Evolutionary conservation across 2,329 filamentous ascomycete species (phyloP).

Genomic region (Pseudogymnoascus sp.): DNA sequence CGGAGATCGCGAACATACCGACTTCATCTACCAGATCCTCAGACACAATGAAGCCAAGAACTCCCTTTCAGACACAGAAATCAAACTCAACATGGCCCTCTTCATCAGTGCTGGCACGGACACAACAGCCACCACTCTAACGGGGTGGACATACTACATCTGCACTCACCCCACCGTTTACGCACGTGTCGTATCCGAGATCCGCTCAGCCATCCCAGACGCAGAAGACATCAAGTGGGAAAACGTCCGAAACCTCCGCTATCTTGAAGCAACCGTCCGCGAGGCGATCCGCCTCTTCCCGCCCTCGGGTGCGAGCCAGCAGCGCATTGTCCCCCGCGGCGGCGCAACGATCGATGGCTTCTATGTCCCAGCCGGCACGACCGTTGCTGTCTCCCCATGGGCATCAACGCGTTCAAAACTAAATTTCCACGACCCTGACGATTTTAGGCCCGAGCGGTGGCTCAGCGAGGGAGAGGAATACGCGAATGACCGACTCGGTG

Average conservation of each 20-base stretch:
- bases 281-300: constrained; percentile 13
- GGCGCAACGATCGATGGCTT: constrained; percentile 22
- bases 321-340: constrained; percentile 33
- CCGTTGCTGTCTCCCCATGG: constrained; percentile 34
- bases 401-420: constrained; percentile 10
- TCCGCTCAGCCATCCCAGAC: not conserved
- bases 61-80: constrained; percentile 17
- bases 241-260: constrained; percentile 13
- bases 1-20: constrained; percentile 14
- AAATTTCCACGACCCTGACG: constrained; percentile 13
- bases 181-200: not conserved
- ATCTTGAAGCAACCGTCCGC: constrained; percentile 13
- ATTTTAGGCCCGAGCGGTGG: constrained; percentile 13
- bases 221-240: constrained; percentile 11
- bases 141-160: constrained; percentile 22
- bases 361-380: constrained; percentile 26
- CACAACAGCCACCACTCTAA: constrained; percentile 24
- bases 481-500: not conserved
- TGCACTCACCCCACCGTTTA: not conserved
- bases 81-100: constrained; percentile 21
- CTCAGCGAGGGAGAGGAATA: not conserved
- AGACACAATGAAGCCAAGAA: constrained; percentile 19
- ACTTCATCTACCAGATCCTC: constrained; percentile 24
- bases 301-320: constrained; percentile 34
- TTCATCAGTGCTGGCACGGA: constrained; percentile 26